These are phyloP conservation scores for Lepidium campestre DNA, from an alignment of 441 rosid genomes.

Conservation along the genomic window DNA sequence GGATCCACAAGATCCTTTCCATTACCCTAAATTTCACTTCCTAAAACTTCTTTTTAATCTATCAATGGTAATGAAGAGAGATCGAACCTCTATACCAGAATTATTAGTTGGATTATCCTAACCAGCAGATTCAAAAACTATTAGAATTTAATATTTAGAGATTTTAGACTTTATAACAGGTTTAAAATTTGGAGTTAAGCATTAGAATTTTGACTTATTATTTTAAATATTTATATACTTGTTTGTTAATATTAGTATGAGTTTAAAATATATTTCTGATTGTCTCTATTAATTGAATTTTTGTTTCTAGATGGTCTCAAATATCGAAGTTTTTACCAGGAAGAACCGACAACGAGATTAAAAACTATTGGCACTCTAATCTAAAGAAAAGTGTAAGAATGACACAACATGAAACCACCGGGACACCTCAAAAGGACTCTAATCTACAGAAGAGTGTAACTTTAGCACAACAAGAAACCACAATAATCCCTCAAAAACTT, in stretches of 20 bases:
- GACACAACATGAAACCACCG: slow-evolving; percentile 23
- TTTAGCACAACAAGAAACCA: slow-evolving; percentile 22
- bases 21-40: no score
- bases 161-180: not conserved
- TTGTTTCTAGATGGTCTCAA: slow-evolving; percentile 64
- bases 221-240: not conserved
- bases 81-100: no score
- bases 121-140: no score
- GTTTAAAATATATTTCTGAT: not conserved
- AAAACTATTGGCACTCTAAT: slow-evolving; percentile 85
- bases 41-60: no score
- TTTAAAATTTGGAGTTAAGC: not conserved
- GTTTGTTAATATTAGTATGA: not conserved
- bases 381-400: slow-evolving; percentile 47
- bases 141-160: no score
- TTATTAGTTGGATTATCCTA: no score
- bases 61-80: no score
- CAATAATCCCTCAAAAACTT: slow-evolving; percentile 17
- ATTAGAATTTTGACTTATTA: not conserved
- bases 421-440: slow-evolving; percentile 37
- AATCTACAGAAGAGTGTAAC: slow-evolving; percentile 52
- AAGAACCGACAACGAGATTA: slow-evolving; percentile 86
- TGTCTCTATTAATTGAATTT: not conserved
- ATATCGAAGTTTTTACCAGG: slow-evolving; percentile 74
- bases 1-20: no score